Evolutionary conservation across 2,329 filamentous ascomycete genomes (phyloP).

Genomic region (Nigrospora osmanthi): DNA sequence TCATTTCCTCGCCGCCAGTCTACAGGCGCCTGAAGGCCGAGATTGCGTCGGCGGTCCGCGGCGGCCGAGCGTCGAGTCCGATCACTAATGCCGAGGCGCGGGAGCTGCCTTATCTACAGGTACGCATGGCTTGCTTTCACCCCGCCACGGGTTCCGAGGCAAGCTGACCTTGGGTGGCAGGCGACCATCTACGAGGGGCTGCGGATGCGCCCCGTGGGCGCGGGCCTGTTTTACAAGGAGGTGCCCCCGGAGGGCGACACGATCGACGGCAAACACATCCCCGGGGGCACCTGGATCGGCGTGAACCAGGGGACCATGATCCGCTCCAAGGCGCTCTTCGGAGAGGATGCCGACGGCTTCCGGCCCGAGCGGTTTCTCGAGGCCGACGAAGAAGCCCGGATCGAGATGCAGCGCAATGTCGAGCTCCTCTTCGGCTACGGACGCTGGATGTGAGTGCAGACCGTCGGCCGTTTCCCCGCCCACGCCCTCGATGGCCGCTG

Average conservation of each 20-base stretch:
- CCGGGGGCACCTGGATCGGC: slow-evolving; percentile 26
- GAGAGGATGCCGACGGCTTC: slow-evolving; percentile 28
- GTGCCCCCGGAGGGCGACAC: slow-evolving; percentile 18
- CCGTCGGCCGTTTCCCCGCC: too few species aligned
- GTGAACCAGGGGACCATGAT: slow-evolving; percentile 25
- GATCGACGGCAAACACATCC: slow-evolving; percentile 23
- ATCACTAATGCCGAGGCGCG: slow-evolving; percentile 17
- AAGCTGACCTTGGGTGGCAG: too few species aligned
- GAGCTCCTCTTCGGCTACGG: slow-evolving; percentile 32
- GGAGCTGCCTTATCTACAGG: slow-evolving; percentile 21
- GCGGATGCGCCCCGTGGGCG: slow-evolving; percentile 21
- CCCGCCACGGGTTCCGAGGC: too few species aligned
- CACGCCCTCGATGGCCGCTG: too few species aligned
- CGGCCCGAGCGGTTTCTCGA: slow-evolving; percentile 36
- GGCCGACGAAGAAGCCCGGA: slow-evolving; percentile 18
- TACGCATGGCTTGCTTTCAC: too few species aligned
- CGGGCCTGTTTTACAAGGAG: slow-evolving; percentile 14
- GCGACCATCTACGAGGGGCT: slow-evolving; percentile 27
- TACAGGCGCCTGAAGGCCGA: slow-evolving; percentile 33
- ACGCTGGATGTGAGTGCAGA: slow-evolving; percentile 26
- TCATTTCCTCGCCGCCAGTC: slow-evolving; percentile 35
- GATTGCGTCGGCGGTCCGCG: slow-evolving; percentile 23
- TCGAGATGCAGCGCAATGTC: slow-evolving; percentile 22
- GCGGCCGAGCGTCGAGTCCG: slow-evolving; percentile 17
- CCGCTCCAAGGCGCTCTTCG: slow-evolving; percentile 20